These are phyloP conservation scores for Panaeolus cyanescens DNA, from an alignment of 768 basidiomycete species.

Conservation along the genomic window DNA sequence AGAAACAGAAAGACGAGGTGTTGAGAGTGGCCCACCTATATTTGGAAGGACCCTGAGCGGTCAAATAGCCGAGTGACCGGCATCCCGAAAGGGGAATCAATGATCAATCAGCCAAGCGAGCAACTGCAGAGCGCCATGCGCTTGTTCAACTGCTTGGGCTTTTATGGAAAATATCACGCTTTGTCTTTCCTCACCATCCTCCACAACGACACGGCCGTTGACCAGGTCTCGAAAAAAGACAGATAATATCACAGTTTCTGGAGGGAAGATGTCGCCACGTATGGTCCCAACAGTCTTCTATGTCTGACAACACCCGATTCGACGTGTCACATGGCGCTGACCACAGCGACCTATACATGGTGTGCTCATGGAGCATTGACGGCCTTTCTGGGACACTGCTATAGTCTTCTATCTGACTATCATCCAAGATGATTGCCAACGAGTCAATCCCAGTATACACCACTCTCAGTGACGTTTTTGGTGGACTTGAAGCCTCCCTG, in stretches of 20 bases:
- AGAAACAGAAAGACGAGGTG: no score
- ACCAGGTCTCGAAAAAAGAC: background rate
- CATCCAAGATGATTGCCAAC: conserved; percentile 50
- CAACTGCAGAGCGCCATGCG: background rate
- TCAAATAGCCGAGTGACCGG: background rate
- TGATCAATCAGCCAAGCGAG: background rate
- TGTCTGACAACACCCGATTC: conserved; percentile 1
- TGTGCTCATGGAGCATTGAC: background rate
- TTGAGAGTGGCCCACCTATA: no score
- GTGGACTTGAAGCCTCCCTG: conserved; percentile 51
- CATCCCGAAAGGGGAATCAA: background rate
- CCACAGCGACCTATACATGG: background rate
- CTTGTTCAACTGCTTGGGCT: background rate
- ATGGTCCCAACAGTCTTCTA: background rate
- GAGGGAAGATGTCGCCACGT: background rate
- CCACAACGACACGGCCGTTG: background rate
- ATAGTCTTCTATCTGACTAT: background rate
- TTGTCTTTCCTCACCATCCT: background rate
- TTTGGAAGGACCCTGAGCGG: background rate
- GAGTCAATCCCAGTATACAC: conserved; percentile 64
- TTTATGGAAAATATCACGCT: background rate
- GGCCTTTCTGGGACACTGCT: background rate
- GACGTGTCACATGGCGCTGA: background rate
- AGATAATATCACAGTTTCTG: background rate
- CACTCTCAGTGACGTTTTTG: conserved; percentile 56